Evolutionary conservation across 352 stramenopile species (phyloP).

Genomic region (Pythium volutum): DNA sequence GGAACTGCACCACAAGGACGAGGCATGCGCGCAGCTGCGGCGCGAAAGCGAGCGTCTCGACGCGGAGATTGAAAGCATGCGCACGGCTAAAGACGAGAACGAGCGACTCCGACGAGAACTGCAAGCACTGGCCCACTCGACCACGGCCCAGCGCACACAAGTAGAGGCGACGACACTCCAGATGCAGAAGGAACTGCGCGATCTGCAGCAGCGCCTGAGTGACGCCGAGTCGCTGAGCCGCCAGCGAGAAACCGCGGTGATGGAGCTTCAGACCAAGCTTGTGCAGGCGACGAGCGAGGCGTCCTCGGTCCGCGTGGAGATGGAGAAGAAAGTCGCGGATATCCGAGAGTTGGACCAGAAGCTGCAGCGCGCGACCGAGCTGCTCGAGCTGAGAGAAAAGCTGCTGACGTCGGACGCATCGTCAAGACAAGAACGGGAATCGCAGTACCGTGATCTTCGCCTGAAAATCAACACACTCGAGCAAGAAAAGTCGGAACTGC

Average conservation of each 20-base stretch:
- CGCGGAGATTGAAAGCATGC: constrained; percentile 1
- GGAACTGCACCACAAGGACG: constrained; percentile 36
- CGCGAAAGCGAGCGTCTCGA: constrained; percentile 29
- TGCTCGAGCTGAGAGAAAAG: constrained; percentile 46
- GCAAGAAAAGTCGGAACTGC: constrained; percentile 6
- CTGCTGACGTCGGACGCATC: constrained; percentile 45
- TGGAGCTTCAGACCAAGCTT: constrained; percentile 42
- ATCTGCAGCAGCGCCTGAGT: constrained; percentile 32
- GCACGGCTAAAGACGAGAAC: constrained; percentile 10
- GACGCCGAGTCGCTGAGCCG: constrained; percentile 18
- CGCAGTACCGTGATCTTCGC: constrained; percentile 45
- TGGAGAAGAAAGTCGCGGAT: constrained; percentile 41
- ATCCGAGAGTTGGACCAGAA: constrained; percentile 55
- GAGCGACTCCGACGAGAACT: constrained; percentile 13
- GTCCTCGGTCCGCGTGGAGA: constrained; percentile 31
- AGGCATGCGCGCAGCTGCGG: constrained; percentile 32
- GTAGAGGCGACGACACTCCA: neutral
- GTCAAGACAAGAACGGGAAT: constrained; percentile 38
- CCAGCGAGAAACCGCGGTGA: constrained; percentile 1
- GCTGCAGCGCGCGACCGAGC: constrained; percentile 36
- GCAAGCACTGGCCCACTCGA: constrained; percentile 30
- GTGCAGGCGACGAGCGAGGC: constrained; percentile 6
- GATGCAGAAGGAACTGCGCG: constrained; percentile 21
- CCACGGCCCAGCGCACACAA: constrained; percentile 31
- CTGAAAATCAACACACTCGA: constrained; percentile 26